Base-by-base conservation (phyloP, 176 grass and related monocot genomes). In the Canna indica region DNA sequence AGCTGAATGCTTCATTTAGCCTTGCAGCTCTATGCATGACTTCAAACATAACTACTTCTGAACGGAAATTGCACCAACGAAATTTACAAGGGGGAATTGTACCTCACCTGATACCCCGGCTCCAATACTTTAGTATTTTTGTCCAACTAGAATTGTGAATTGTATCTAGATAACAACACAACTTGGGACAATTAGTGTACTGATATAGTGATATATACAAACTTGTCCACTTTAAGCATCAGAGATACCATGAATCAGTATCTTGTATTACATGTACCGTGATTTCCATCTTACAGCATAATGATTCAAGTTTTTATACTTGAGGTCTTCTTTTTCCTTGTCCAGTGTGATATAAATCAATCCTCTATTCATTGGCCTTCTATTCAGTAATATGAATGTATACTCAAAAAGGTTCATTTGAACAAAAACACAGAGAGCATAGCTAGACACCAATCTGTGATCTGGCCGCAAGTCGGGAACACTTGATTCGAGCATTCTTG, bases 401-500 rank as follows among this genome's bases (percentile, higher is more conserved):
- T 60, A 12, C 9, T 30, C 58, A 60, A 20, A 16, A 34, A 18
- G n/a, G 20, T 66, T 11, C 20, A 66, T 38, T 66, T 7, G 7
- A 66, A 9, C 22, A 12, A 66, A 24, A 36, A 11, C 34, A n/a
- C 18, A 1, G 29, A 34, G 33, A 12, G 10, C 31, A 69, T 67
- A 1, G 35, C 53, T 90, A 99, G 80, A 90, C 82, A 74, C 90
- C 86, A 68, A 94, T 85, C 73, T 99, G 95, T n/a, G 80, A 94
- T 69, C 53, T 85, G 35, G 95, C 90, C 16, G 82, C 90, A 57
- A 80, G 76, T 34, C 95, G 84, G 15, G 95, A 99, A 69, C 95
- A 99, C 78, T 99, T 99, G 70, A 59, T 84, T 16, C 90, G 77
- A n/a, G 95, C 73, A 71, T 81, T 88, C 73, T 94, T 99, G 80